Evolutionary conservation across 371 early-diverging fungal species (phyloP).

Genomic region (Rhizopus arrhizus): DNA sequence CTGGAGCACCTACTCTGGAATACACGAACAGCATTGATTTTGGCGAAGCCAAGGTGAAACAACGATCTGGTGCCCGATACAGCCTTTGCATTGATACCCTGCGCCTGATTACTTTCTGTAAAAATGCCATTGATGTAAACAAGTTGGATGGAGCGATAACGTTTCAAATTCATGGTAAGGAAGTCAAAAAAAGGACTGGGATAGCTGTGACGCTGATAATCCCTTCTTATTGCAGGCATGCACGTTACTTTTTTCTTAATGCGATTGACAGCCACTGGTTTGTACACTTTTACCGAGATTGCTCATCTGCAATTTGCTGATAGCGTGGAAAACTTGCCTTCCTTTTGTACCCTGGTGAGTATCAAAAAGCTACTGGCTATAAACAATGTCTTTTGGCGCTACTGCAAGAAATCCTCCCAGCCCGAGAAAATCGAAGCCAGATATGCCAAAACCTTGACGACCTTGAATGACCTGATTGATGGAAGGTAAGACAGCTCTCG

Average conservation of each 20-base stretch:
- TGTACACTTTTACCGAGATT: conserved; percentile 18
- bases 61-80: conserved; percentile 16
- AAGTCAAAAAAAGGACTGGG: background rate
- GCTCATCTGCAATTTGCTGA: conserved; percentile 20
- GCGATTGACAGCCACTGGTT: conserved; percentile 10
- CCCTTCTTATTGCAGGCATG: conserved; percentile 6
- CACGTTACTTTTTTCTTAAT: conserved; percentile 15
- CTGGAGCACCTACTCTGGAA: conserved; percentile 14
- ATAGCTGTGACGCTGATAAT: too few species aligned
- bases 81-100: conserved; percentile 26
- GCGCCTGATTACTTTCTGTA: conserved; percentile 31
- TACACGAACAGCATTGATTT: conserved; percentile 11
- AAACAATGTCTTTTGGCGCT: conserved; percentile 15
- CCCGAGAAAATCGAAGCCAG: too few species aligned
- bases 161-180: conserved; percentile 21
- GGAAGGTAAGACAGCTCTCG: background rate
- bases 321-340: conserved; percentile 21
- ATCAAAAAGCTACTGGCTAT: conserved; percentile 13
- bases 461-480: background rate
- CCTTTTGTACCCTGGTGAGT: conserved; percentile 16
- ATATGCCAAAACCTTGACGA: too few species aligned
- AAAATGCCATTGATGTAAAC: conserved; percentile 36
- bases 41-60: conserved; percentile 19
- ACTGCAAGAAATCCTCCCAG: conserved; percentile 6
- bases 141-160: conserved; percentile 23